phyloP scores from a whole-genome alignment of 495 filamentous ascomycete genomes.

The Penicillium nucicola region DNA sequence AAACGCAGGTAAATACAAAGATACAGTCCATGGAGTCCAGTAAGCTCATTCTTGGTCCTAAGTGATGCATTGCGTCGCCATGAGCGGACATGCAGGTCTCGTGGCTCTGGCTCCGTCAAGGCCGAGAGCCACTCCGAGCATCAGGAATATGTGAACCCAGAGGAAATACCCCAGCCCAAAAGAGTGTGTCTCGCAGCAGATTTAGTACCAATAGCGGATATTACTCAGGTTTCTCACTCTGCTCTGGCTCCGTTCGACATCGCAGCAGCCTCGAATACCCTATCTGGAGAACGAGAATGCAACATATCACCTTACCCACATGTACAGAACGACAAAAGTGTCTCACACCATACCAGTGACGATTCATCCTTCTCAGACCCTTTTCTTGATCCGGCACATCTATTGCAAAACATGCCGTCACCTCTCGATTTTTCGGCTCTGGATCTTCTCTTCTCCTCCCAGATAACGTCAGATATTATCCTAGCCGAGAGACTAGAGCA shows the following conservation, averaged over 20 bases:
- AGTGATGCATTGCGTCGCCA: constrained; percentile 27
- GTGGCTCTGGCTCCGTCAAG: neutral
- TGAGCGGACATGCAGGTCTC: constrained; percentile 23
- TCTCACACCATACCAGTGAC: neutral
- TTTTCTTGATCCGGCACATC: neutral
- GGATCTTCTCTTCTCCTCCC: constrained; percentile 17
- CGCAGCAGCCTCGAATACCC: neutral
- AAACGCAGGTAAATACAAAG: constrained; percentile 7
- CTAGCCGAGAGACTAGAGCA: constrained; percentile 21
- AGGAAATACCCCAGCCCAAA: neutral
- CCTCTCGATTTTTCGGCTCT: constrained; percentile 16
- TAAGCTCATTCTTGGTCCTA: too few species aligned
- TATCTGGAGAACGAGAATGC: neutral
- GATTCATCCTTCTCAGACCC: neutral
- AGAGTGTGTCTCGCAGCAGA: neutral
- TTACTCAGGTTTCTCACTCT: too few species aligned
- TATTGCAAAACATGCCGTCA: constrained; percentile 1
- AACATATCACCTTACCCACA: neutral
- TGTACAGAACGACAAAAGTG: neutral
- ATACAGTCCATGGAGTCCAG: neutral
- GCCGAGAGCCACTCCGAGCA: neutral
- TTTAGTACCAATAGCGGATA: too few species aligned
- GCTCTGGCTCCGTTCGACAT: neutral
- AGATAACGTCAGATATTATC: constrained; percentile 8
- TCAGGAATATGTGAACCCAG: neutral